Evolutionary conservation across 1,284 basidiomycete species (phyloP).

Genomic region (Apiotrichum gracile): DNA sequence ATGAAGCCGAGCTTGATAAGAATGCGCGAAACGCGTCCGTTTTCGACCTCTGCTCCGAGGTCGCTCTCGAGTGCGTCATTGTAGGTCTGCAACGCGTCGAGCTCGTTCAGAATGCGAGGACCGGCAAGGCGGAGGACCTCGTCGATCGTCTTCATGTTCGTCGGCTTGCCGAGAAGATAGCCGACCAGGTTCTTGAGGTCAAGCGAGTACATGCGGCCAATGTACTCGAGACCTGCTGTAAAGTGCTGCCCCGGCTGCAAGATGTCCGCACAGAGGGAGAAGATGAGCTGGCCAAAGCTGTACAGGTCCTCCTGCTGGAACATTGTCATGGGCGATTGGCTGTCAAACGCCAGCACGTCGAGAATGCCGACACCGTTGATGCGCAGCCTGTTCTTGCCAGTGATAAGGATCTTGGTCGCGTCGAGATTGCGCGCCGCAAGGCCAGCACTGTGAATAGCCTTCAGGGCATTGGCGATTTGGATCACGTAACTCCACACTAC

Average conservation of each 20-base stretch:
- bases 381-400: constrained; percentile 79
- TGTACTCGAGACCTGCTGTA: constrained; percentile 68
- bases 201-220: constrained; percentile 67
- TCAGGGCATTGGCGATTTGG: constrained; percentile 83
- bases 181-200: constrained; percentile 76
- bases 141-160: constrained; percentile 62
- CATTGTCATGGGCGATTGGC: constrained; percentile 56
- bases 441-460: constrained; percentile 73
- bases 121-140: constrained; percentile 76
- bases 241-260: constrained; percentile 49
- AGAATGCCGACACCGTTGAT: constrained; percentile 76
- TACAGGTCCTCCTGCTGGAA: constrained; percentile 76
- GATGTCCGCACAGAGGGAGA: constrained; percentile 64
- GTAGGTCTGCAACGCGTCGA: constrained; percentile 76
- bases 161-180: constrained; percentile 71
- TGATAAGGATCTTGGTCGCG: constrained; percentile 79
- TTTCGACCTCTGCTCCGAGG: constrained; percentile 88
- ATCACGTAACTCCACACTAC: constrained; percentile 90
- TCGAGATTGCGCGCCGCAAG: constrained; percentile 80
- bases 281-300: constrained; percentile 77
- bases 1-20: constrained; percentile 96
- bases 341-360: constrained; percentile 74
- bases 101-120: constrained; percentile 66
- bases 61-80: constrained; percentile 78
- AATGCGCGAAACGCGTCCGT: constrained; percentile 85